A percentile compares a stretch with the other conserved stretches of the same genome.
Conservation (phyloP, 768 basidiomycete species). For the Pilatotrama ljubarskyi region DNA sequence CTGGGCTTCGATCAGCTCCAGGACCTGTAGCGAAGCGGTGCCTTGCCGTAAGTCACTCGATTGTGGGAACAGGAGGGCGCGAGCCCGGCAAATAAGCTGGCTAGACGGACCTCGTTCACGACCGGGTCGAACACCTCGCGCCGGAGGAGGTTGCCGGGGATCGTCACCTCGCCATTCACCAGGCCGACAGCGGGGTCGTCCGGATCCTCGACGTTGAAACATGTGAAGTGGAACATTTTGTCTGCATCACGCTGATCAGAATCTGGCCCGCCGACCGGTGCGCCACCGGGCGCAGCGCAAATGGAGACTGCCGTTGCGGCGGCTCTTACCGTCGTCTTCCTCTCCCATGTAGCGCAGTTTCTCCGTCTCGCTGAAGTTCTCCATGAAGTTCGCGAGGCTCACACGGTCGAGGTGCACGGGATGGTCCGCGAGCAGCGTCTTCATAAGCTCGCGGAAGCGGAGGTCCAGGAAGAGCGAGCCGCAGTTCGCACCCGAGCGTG, state of each 20-base stretch:
- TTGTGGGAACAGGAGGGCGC: constrained; percentile 4
- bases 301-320: not conserved
- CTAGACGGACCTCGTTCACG: constrained; percentile 61
- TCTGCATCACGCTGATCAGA: constrained; percentile 42
- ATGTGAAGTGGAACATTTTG: constrained; percentile 85
- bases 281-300: constrained; percentile 7
- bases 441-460: constrained; percentile 80
- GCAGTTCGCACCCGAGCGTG: constrained; percentile 83
- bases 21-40: constrained; percentile 49
- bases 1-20: constrained; percentile 79
- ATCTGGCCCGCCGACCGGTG: not conserved
- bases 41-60: constrained; percentile 13
- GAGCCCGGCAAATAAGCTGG: constrained; percentile 15
- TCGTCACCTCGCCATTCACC: constrained; percentile 79
- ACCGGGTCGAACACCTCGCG: constrained; percentile 89
- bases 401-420: constrained; percentile 82
- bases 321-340: constrained; percentile 65
- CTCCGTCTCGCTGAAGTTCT: constrained; percentile 86
- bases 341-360: constrained; percentile 76
- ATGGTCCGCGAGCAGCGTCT: constrained; percentile 76
- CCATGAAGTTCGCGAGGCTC: constrained; percentile 85
- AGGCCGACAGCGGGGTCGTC: constrained; percentile 80
- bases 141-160: constrained; percentile 78
- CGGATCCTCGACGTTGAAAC: constrained; percentile 85
- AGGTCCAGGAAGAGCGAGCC: constrained; percentile 88